Base-by-base conservation (phyloP, 2,329 filamentous ascomycete genomes). In the Epichloe typhina region DNA sequence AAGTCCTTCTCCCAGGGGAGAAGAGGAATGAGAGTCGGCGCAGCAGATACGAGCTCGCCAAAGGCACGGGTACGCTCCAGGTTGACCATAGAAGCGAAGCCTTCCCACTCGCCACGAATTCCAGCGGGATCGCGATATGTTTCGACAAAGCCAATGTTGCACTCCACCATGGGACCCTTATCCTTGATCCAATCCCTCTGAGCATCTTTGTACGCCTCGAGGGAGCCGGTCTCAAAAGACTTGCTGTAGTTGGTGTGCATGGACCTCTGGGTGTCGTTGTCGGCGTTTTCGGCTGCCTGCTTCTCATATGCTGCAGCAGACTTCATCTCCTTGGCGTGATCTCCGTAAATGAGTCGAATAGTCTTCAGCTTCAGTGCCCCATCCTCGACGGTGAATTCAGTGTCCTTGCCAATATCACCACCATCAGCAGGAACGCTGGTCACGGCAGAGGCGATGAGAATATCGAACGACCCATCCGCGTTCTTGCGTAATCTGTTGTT, bases 41-140 rank as follows among this genome's bases (percentile, higher is more conserved):
- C 90, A 26, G 83, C 83, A 19, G 83, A 76, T 4, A 97, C 93
- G 1, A 97, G 79, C 58, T 86, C 84, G 7, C 84, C 85, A 62
- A 97, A 97, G 1, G 90, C 88, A 52, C 79, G 79, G 1, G 91
- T 98, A 19, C 91, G 83, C 65, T 96, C 91, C 62, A 91, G 75
- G 68, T 97, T 97, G 44, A 97, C 84, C 67, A 87, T 78, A 44
- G 85, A 84, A 44, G 85, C 86, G 62, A 93, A 89, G 2, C 87
- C 87, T 66, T 93, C 86, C 83, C 86, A 94, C 64, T 93, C 88
- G 53, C 84, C 86, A 55, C 87, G 77, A 35, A 89, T 79, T 53
- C 88, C 87, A 53, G 85, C 82, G 33, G 88, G 88, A 61, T 94
- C 88, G 58, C 87, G 75, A 64, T 93, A 93, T 0, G 86, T 89